Conservation (phyloP, 805 yeast genomes). For the Hemisphaericaspora nanyangensis region DNA sequence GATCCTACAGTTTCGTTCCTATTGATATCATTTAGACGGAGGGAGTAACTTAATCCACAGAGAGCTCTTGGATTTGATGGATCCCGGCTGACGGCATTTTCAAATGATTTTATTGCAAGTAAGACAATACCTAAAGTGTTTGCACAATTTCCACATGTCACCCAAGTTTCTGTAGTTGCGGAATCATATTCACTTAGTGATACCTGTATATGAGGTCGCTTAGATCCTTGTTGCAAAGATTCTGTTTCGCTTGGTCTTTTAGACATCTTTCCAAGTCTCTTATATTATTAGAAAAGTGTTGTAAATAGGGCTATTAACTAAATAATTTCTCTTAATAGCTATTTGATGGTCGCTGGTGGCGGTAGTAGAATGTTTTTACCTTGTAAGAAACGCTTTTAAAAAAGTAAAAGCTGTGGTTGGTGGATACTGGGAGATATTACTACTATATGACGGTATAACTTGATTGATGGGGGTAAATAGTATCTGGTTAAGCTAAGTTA, state of each 20-base stretch:
- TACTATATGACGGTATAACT: too few species aligned
- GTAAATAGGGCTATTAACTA: too few species aligned
- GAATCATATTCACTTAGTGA: conserved; percentile 11
- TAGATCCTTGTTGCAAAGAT: not conserved
- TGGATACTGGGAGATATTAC: too few species aligned
- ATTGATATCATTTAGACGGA: conserved; percentile 36
- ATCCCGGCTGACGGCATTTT: conserved; percentile 39
- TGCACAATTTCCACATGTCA: conserved; percentile 46
- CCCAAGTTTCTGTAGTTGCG: conserved; percentile 42
- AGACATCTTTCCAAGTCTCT: not conserved
- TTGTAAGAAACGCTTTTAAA: too few species aligned
- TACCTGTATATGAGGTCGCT: conserved; percentile 1
- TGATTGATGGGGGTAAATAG: too few species aligned
- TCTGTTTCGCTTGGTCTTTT: not conserved
- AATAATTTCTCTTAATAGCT: too few species aligned
- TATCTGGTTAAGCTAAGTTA: too few species aligned
- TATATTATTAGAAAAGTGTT: too few species aligned
- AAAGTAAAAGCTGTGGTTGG: too few species aligned
- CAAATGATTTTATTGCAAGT: conserved; percentile 42
- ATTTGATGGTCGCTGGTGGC: too few species aligned
- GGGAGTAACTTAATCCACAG: conserved; percentile 39
- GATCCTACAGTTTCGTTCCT: conserved; percentile 37
- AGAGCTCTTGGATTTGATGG: conserved; percentile 39
- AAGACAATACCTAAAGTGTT: conserved; percentile 33
- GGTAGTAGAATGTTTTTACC: too few species aligned